A percentile compares a stretch with the other conserved stretches of the same genome.
Evolutionary conservation across 2,329 filamentous ascomycete genomes (phyloP).

Genomic region (Curvularia sp.): DNA sequence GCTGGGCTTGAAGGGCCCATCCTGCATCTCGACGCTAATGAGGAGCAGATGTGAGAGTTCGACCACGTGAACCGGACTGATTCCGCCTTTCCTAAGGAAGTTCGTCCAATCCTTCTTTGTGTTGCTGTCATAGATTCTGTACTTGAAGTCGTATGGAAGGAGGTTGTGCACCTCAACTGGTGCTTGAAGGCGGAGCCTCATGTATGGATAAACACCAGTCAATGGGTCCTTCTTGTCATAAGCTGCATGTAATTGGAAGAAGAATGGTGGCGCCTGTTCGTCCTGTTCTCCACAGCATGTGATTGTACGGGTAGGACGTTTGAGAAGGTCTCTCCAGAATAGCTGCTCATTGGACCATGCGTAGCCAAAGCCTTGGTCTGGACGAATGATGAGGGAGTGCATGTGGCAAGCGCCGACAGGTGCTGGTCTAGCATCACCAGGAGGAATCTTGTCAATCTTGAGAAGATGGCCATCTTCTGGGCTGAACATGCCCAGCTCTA

Average conservation of each 20-base stretch:
- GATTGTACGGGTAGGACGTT: slow-evolving; percentile 82
- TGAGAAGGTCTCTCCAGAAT: slow-evolving; percentile 91
- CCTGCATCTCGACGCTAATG: slow-evolving; percentile 94
- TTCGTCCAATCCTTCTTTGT: slow-evolving; percentile 99
- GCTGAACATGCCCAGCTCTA: slow-evolving; percentile 92
- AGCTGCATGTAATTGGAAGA: slow-evolving; percentile 91
- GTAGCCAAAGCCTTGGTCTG: slow-evolving; percentile 96
- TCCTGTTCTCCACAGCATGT: slow-evolving; percentile 86
- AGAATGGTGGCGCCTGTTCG: slow-evolving; percentile 81
- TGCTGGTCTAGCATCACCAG: slow-evolving; percentile 86
- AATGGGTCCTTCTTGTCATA: slow-evolving; percentile 86
- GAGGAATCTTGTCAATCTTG: slow-evolving; percentile 97
- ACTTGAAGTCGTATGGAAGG: slow-evolving; percentile 97
- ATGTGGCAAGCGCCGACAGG: slow-evolving; percentile 91
- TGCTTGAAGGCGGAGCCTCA: slow-evolving; percentile 89
- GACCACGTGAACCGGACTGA: slow-evolving; percentile 96
- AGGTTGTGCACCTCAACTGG: slow-evolving; percentile 95
- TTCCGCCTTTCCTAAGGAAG: slow-evolving; percentile 92
- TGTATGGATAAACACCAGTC: slow-evolving; percentile 87
- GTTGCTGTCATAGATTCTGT: slow-evolving; percentile 98
- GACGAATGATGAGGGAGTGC: slow-evolving; percentile 85
- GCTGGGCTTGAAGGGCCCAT: slow-evolving; percentile 91
- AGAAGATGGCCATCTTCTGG: slow-evolving; percentile 85
- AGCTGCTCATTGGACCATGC: slow-evolving; percentile 89
- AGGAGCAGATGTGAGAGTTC: slow-evolving; percentile 92